Base-by-base conservation (phyloP, 768 basidiomycete species). In the Strobilomyces dryophilus region DNA sequence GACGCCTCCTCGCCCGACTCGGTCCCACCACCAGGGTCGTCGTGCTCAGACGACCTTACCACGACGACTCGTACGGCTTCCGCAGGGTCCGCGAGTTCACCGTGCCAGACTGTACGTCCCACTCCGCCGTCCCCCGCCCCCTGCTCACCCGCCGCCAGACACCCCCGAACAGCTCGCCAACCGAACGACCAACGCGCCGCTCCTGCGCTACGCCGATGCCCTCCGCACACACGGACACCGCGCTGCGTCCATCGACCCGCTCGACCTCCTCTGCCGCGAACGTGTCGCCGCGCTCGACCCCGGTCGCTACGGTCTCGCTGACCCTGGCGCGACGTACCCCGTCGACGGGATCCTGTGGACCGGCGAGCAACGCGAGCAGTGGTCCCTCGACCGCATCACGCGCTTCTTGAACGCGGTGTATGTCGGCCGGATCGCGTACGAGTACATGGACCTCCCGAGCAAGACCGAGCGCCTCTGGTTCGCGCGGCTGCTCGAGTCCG, bases 381-480 rank as follows among this genome's bases (percentile, higher is more conserved):
- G 88, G 85, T 79, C 81, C 1, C 75, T 95, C 24, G 77, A 77
- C 31, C 79, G 89, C 41, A 90, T 97, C 54, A 79, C 78, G 4
- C 65, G 74, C 15, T 87, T 89, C 66, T 74, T 97, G 12, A 80
- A 85, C 50, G 70, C 74, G 1, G 78, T 89, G 1, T 97, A 97
- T 64, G 87, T 91, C 27, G 89, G 87, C 2, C 81, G 82, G 21
- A 91, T 97, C 59, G 92, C 89, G 1, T 91, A 94, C 63, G 94
- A 97, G 78, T 93, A 85, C 53, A 91, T 92, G 89, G 90, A 94
- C 67, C 87, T 89, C 12, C 85, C 88, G 0, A 85, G 81, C 53
- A 92, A 91, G 73, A 87, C 84, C 0, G 92, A 93, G 70, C 79
- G 90, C 0, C 75, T 89, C 6, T 95, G 92, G 92, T 94, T 94